Base-by-base conservation (phyloP, 2,329 filamentous ascomycete genomes). In the Helicocarpus griseus region DNA sequence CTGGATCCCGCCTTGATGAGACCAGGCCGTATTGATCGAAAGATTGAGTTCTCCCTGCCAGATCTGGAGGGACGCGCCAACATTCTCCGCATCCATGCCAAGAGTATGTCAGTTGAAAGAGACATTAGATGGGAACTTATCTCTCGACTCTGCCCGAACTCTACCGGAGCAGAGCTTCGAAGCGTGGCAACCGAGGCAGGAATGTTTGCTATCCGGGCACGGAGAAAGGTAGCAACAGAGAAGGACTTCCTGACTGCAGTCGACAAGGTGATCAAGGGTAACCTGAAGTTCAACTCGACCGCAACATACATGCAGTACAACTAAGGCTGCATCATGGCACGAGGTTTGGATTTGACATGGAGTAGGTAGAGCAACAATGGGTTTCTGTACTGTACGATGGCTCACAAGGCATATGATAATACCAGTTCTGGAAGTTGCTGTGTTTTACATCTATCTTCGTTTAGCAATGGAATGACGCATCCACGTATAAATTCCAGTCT, bases 241-340 rank as follows among this genome's bases (percentile, higher is more conserved):
- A 97, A 98, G 80, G 93, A 98, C 73, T 98, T 98, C 74, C 74
- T 98, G 61, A 90, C 88, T 53, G 91, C 93, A 2, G 93, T 98
- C 55, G 93, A 98, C 78, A 98, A 98, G 82, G 93, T 98, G 57
- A 97, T 97, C 77, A 95, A 96, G 81, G 90, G 87, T 62, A 96
- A 97, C 73, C 77, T 95, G 69, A 98, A 98, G 82, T 98, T 98
- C 79, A 97, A 96, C 81, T 94, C 87, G 53, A 98, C 93, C 54
- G 91, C 93, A 47, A 89, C 87, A 57, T 98, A 98, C 76, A 93
- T 93, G 81, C 93, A 97, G 75, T 98, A 98, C 80, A 98, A 98
- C 73, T 97, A 95, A 68, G 61, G 6, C 11, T 9, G 14, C 19
- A 38, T 3, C 26, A 21, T 28, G 5, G n/a, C 38, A 9, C 13